phyloP scores from a whole-genome alignment of 2,329 filamentous ascomycete species.

The Calonectria hawksworthii region DNA sequence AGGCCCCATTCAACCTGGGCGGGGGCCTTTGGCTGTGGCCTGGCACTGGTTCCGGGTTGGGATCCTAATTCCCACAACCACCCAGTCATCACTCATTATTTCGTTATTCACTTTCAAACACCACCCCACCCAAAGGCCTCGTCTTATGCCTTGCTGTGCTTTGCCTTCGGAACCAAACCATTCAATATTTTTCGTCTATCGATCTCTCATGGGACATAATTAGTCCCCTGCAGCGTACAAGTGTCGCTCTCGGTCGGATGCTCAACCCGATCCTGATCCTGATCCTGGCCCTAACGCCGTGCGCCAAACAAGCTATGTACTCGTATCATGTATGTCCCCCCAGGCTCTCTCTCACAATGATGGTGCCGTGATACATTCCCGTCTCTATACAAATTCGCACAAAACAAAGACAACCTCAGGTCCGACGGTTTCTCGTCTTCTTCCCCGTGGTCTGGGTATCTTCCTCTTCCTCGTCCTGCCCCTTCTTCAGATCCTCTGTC shows the following conservation, averaged over 20 bases:
- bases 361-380: conserved; percentile 3
- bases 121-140: neutral
- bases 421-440: conserved; percentile 71
- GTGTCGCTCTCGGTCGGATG: neutral
- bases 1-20: neutral
- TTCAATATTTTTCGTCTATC: conserved; percentile 10
- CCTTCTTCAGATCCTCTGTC: conserved; percentile 82
- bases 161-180: neutral
- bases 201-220: neutral
- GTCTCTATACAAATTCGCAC: conserved; percentile 10
- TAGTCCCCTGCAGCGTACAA: neutral
- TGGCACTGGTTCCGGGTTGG: neutral
- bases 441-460: conserved; percentile 72
- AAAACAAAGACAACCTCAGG: conserved; percentile 23
- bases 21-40: neutral
- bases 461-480: conserved; percentile 86
- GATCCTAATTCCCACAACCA: neutral
- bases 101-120: neutral
- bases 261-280: neutral
- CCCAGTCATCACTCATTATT: conserved; percentile 2
- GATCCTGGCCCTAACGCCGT: conserved; percentile 19
- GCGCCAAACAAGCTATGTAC: conserved; percentile 26
- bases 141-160: neutral
- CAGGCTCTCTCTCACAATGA: neutral
- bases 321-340: conserved; percentile 15